These are phyloP conservation scores for Polytrichum commune DNA, from an alignment of 225 moss, liverwort and hornwort species.

Conservation along the genomic window DNA sequence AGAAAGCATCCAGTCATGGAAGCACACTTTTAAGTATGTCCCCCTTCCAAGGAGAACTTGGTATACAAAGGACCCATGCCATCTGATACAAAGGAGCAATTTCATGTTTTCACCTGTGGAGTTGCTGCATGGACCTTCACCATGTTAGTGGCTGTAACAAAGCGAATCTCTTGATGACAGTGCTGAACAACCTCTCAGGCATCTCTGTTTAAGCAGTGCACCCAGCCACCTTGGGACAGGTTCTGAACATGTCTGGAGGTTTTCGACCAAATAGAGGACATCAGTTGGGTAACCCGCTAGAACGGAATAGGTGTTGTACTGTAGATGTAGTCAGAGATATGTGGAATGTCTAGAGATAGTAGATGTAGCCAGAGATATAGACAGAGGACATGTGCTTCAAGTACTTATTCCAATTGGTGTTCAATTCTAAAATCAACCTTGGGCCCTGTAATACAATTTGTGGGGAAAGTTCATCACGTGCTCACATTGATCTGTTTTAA, in stretches of 20 bases:
- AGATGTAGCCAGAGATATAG: neutral
- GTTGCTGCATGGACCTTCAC: neutral
- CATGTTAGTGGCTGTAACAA: neutral
- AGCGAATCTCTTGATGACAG: neutral
- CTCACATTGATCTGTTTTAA: too few relatives aligned
- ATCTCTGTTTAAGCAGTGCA: neutral
- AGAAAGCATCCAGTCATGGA: too few relatives aligned
- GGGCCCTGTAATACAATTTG: too few relatives aligned
- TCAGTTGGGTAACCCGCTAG: neutral
- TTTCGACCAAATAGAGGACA: neutral
- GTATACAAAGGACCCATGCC: too few relatives aligned
- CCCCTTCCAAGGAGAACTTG: too few relatives aligned
- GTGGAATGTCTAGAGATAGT: constrained; percentile 1
- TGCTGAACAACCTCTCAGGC: neutral
- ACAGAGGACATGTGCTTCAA: too few relatives aligned
- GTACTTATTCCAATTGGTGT: too few relatives aligned
- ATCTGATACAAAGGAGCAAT: too few relatives aligned
- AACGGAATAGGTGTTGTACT: neutral
- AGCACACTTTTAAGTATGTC: too few relatives aligned
- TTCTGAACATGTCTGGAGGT: neutral
- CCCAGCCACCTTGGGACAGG: neutral
- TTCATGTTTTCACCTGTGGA: neutral
- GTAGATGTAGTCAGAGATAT: constrained; percentile 1
- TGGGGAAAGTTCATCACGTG: too few relatives aligned
- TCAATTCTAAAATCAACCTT: too few relatives aligned